Percentiles rank a stretch among this genome's conserved stretches.
Evolutionary conservation across 306 rosid genomes (phyloP).

Genomic region (Rubus parviflorus): DNA sequence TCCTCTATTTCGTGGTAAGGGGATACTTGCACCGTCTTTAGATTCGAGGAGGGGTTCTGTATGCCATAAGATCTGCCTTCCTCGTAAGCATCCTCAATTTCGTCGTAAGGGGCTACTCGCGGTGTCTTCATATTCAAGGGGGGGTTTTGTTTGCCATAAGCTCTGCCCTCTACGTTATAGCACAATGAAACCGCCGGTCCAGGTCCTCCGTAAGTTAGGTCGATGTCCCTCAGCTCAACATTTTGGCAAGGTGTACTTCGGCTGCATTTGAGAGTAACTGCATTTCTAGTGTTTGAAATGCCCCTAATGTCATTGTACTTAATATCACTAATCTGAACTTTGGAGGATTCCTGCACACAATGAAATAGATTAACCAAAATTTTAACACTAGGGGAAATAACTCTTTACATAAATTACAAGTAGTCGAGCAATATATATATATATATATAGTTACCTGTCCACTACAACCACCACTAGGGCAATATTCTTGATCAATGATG

Average conservation of each 20-base stretch:
- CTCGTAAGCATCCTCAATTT: neutral
- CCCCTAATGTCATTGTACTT: slow-evolving; percentile 21
- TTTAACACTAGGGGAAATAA: neutral
- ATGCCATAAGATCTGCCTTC: neutral
- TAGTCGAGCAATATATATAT: neutral
- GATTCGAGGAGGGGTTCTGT: neutral
- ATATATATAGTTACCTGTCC: neutral
- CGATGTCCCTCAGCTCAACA: slow-evolving; percentile 14
- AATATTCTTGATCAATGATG: slow-evolving; percentile 40
- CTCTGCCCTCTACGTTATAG: neutral
- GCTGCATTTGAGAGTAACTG: slow-evolving; percentile 26
- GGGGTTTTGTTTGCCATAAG: neutral
- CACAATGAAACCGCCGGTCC: slow-evolving; percentile 20
- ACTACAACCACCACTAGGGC: slow-evolving; percentile 24
- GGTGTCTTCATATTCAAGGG: neutral
- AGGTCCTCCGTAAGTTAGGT: neutral
- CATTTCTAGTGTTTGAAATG: slow-evolving; percentile 11
- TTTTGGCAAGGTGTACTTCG: slow-evolving; percentile 17
- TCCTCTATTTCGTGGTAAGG: neutral
- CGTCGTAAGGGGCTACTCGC: neutral
- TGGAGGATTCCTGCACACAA: slow-evolving; percentile 11
- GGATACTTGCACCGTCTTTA: neutral
- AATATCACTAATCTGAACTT: slow-evolving; percentile 18
- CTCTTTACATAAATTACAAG: neutral
- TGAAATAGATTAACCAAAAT: neutral